Evolutionary conservation across 805 yeast genomes (phyloP).

Genomic region (Metschnikowia baotianmanensis): DNA sequence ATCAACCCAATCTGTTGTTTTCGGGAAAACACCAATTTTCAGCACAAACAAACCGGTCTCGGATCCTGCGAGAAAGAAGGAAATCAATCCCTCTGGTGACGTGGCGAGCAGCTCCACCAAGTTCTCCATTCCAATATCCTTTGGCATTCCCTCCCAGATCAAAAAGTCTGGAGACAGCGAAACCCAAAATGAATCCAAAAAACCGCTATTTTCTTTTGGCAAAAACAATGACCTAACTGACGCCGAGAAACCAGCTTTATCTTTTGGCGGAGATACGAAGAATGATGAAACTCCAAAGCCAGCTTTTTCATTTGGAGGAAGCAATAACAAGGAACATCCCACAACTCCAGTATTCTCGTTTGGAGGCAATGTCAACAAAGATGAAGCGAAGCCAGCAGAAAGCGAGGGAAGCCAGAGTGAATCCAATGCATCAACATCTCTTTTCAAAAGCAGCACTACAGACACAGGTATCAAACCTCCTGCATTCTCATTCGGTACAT

Average conservation of each 20-base stretch:
- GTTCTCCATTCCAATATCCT: no score
- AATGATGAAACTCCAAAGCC: slow-evolving; percentile 1
- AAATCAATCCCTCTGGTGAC: no score
- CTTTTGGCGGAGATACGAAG: slow-evolving; percentile 4
- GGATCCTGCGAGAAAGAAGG: no score
- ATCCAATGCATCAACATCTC: background rate
- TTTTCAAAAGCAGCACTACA: background rate
- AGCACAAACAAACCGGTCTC: background rate
- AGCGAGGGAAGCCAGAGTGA: background rate
- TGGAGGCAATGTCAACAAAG: background rate
- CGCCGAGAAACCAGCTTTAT: slow-evolving; percentile 1
- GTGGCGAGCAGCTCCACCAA: no score
- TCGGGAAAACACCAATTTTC: no score
- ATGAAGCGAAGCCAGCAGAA: background rate
- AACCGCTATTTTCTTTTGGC: slow-evolving; percentile 22
- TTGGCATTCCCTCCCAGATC: no score
- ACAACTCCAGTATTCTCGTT: background rate
- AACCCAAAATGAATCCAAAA: no score
- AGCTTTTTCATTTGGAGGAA: slow-evolving; percentile 7
- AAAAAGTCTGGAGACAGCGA: no score
- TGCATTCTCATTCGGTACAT: background rate
- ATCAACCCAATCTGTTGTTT: no score
- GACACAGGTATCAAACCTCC: background rate
- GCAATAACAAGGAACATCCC: background rate
- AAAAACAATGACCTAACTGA: slow-evolving; percentile 1